Base-by-base conservation (phyloP, 2,329 filamentous ascomycete genomes). In the Blumeria hordei region DNA sequence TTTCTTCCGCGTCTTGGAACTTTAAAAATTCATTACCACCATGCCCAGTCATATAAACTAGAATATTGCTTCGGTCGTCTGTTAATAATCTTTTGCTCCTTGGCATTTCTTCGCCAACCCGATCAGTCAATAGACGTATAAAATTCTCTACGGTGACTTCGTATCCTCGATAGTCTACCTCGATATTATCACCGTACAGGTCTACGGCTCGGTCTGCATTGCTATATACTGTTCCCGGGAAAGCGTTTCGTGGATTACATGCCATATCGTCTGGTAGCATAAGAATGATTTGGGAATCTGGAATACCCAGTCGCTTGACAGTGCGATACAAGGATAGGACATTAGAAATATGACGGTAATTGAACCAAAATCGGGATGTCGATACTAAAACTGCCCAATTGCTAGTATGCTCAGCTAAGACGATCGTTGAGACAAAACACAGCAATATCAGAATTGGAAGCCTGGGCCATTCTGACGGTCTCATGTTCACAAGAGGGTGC, bases 241-340 rank as follows among this genome's bases (percentile, higher is more conserved):
- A 98, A 53, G 88, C 88, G 67, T 98, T 98, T 64, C 92, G 87
- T 35, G 92, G 92, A 70, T 98, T 98, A 74, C 92, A 98, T 41
- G 92, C 92, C 87, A 98, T 96, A 71, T 98, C 92, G 68, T 98
- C 92, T 21, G 92, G 92, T n/a, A 98, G 79, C 88, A 98, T 96
- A 61, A 98, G 83, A 67, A 98, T 96, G 70, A 98, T 98, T 68
- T 98, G 92, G 54, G 87, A 94, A 69, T 98, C 92, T 37, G 92
- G 92, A 57, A 98, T 98, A 51, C 92, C 92, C 39, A 98, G 80
- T 11, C 92, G 85, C 72, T 98, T 98, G 59, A 98, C 92, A 56
- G 92, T 98, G 57, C 92, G 86, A 71, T 98, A 98, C 59, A 98
- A 81, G 57, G 90, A 95, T 58, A 98, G 80, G 16, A 94, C 92